These are phyloP conservation scores for Pistacia atlantica DNA, from an alignment of 345 rosid species.

Conservation along the genomic window DNA sequence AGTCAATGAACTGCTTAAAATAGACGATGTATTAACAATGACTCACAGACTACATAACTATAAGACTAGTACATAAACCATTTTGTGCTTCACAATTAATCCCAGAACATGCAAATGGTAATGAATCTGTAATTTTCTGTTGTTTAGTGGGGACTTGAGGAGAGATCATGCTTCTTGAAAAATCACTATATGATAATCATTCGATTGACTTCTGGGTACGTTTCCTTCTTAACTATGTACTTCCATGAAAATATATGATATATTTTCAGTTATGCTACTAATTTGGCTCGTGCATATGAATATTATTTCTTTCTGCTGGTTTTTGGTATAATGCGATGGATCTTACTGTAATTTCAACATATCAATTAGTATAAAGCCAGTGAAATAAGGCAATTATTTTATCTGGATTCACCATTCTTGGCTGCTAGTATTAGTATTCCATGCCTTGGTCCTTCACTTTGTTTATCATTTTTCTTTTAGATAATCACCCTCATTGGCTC, in stretches of 20 bases:
- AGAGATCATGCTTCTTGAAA: constrained; percentile 90
- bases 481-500: too few relatives aligned
- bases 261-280: neutral
- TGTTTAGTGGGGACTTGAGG: constrained; percentile 80
- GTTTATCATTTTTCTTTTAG: neutral
- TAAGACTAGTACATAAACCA: neutral
- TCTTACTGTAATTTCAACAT: neutral
- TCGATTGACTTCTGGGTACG: constrained; percentile 81
- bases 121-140: constrained; percentile 9
- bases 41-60: neutral
- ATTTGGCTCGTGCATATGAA: neutral
- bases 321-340: neutral
- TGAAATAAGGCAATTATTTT: neutral
- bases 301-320: neutral
- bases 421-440: too few relatives aligned
- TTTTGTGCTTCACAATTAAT: neutral
- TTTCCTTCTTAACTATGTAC: constrained; percentile 6
- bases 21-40: neutral
- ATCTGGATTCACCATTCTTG: neutral
- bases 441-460: neutral
- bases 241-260: neutral
- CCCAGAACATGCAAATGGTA: neutral
- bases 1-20: neutral
- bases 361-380: neutral
- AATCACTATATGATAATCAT: constrained; percentile 66